Conservation (phyloP, 1,139 yeast genomes). For the Lodderomyces orthopsilosis region DNA sequence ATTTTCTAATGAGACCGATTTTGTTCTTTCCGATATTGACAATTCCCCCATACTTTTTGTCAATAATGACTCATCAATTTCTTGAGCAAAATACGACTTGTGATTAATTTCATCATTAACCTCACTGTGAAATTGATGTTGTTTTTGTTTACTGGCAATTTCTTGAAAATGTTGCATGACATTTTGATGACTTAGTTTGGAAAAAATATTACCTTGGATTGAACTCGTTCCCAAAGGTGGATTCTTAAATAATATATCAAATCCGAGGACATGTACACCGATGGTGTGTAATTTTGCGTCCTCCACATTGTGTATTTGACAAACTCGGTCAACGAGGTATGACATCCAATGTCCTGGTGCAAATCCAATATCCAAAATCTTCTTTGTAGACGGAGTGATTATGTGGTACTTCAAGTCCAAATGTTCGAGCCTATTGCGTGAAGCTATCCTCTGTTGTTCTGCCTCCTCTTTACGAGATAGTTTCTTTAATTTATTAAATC, state of each 20-base stretch:
- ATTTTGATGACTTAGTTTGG: conserved; percentile 60
- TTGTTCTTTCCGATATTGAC: neutral
- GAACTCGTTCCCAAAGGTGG: conserved; percentile 82
- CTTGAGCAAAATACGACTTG: conserved; percentile 28
- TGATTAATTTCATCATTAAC: conserved; percentile 11
- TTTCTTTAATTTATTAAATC: conserved; percentile 3
- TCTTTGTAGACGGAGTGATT: conserved; percentile 24
- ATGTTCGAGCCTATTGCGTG: conserved; percentile 21
- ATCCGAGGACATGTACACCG: conserved; percentile 70
- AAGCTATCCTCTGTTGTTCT: conserved; percentile 25
- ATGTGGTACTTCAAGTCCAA: conserved; percentile 30
- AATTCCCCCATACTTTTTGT: neutral
- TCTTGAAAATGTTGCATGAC: conserved; percentile 56
- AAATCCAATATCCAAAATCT: conserved; percentile 57
- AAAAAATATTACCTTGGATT: conserved; percentile 82
- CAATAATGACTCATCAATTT: conserved; percentile 21
- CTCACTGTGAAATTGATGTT: neutral
- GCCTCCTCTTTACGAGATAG: conserved; percentile 11
- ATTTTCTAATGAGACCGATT: neutral
- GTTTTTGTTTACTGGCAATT: conserved; percentile 20
- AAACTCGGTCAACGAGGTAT: conserved; percentile 49
- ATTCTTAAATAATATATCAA: conserved; percentile 72
- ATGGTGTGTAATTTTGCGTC: conserved; percentile 48
- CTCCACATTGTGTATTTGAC: conserved; percentile 26
- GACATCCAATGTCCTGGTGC: conserved; percentile 98